Evolutionary conservation across 2,329 filamentous ascomycete species (phyloP), one percentile per base, ranked within the genome.

Genomic region (Trichoderma aggressivum): DNA sequence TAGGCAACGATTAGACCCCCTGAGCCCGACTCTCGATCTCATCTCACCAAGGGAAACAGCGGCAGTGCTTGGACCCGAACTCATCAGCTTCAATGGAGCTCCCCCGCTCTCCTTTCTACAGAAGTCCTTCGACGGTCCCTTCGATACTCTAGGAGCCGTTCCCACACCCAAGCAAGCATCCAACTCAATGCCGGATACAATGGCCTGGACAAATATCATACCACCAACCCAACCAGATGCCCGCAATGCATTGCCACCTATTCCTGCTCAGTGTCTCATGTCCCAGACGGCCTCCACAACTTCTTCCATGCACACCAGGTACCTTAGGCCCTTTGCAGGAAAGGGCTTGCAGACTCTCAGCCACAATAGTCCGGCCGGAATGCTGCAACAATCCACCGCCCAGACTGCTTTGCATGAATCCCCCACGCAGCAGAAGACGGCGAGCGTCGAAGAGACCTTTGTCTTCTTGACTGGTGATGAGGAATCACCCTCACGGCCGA

Each of bases 151-250:
- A 71, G 73, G 70, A 7, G 30, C 36, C 28, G 21, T 56, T 39
- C 67, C 60, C 70, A 74, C 76, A 74, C 77, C 78, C 36, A 78
- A 75, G 55, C 78, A 75, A 71, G 74, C 79, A 18, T 74, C 82
- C n/a, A 79, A 79, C 39, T 85, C 85, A 5, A 80, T 90, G 72
- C 87, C 87, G 18, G 88, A 90, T 79, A 89, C 87, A 5, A 78
- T 88, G 73, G 82, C 81, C 75, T 89, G 86, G 86, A 80, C 79
- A 28, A 82, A 84, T 24, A 76, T 82, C 26, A 73, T 82, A 58
- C 82, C 82, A 71, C 82, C 82, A 71, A 83, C 84, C 8, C 81
- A 82, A 26, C 75, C 79, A 18, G 79, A 79, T 39, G 79, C 76
- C 70, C 76, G 74, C 50, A 74, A 79, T n/a, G 39, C 39, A 30